These are phyloP conservation scores for Dioszegia crocea DNA, from an alignment of 768 basidiomycete genomes.

Conservation along the genomic window DNA sequence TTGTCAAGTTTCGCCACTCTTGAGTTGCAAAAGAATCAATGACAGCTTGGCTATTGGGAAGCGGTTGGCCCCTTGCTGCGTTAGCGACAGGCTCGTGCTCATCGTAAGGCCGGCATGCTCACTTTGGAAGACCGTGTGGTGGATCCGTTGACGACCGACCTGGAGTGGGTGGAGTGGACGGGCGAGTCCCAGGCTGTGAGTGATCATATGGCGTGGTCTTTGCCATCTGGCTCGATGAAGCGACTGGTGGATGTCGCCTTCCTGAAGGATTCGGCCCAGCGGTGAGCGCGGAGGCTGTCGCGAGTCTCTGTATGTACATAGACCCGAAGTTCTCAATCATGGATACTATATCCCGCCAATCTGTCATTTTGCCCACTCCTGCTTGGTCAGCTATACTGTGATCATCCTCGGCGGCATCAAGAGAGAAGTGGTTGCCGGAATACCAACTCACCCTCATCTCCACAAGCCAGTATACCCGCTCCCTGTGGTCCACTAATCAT, in stretches of 20 bases:
- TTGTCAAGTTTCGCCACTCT: neutral
- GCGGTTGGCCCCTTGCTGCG: no score
- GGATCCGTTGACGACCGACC: neutral
- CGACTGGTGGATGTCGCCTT: no score
- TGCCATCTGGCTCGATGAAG: no score
- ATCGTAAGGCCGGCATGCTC: no score
- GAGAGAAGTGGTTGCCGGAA: no score
- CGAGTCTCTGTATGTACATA: neutral
- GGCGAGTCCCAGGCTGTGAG: neutral
- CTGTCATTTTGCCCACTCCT: conserved; percentile 94
- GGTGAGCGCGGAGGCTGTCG: no score
- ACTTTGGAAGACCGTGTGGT: neutral
- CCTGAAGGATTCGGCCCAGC: no score
- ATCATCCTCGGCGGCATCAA: no score
- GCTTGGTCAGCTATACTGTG: neutral
- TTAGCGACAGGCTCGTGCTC: no score
- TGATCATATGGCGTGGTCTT: no score
- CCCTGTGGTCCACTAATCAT: conserved; percentile 74
- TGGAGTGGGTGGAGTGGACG: neutral
- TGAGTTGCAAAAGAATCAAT: neutral
- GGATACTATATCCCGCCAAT: conserved; percentile 76
- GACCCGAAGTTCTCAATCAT: conserved; percentile 44
- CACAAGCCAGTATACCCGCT: conserved; percentile 82
- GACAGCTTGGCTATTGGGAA: neutral
- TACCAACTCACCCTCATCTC: conserved; percentile 66